Base-by-base conservation (phyloP, 768 basidiomycete species). In the Tubosaeta sp. region DNA sequence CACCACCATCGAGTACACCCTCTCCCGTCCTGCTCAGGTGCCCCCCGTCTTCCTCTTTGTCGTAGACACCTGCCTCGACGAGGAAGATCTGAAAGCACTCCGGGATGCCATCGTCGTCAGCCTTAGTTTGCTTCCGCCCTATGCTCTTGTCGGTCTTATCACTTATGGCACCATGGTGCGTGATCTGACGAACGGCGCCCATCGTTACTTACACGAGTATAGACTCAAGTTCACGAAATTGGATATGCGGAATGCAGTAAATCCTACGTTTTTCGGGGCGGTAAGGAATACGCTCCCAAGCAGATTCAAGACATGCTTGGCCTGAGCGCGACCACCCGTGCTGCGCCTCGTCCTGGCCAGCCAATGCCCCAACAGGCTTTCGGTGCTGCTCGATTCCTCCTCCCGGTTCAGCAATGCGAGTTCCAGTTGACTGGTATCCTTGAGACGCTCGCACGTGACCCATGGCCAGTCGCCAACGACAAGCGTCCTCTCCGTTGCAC, bases 1-100 rank as follows among this genome's bases (percentile, higher is more conserved):
- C 78, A 98, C 97, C 31, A 99, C 97, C 8, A 97, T 99, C 72
- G 97, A 99, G 73, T 99, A 99, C 75, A 98, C 95, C n/a, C 87
- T 98, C 43, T 79, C 88, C 25, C 84, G 95, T 55, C 86, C 91
- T 1, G 91, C 86, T 12, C 91, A 87, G 63, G 86, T 95, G 42
- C 95, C 95, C 5, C 95, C 97, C 47, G 82, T 98, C 71, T 98
- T 99, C 79, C 79, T 99, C 41, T 97, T 94, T 67, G 94, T 97
- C 48, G 86, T 99, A 44, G 95, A 98, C 69, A 97, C 95, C 22
- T 99, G 97, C 68, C 78, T 98, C 59, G 91, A 94, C 61, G 89
- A 91, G 55, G 93, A 97, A 29, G 97, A 98, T 69, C 78, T 99
- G 58, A 95, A 95, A 74, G 93, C 95, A 9, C 79, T 99, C 38